Conservation (phyloP, 2,329 filamentous ascomycete genomes). For the Colletotrichum lindemuthianum region DNA sequence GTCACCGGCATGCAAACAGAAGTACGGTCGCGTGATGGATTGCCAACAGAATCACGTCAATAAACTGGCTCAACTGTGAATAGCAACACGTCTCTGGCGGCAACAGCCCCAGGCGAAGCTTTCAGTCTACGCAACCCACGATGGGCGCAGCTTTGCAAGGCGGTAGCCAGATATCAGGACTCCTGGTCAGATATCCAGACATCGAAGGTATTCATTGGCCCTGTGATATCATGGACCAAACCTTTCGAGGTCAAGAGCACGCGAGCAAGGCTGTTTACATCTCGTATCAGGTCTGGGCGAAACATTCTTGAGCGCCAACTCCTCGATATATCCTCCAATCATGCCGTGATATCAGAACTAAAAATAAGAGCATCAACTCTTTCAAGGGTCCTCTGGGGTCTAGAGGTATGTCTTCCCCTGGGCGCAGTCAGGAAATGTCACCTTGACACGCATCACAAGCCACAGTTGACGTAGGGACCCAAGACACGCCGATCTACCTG, state of each 20-base stretch:
- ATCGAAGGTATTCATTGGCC: slow-evolving; percentile 6
- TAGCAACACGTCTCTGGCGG: slow-evolving; percentile 5
- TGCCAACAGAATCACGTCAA: not conserved
- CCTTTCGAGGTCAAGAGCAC: slow-evolving; percentile 10
- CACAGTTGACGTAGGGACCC: slow-evolving; percentile 31
- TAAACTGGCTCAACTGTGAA: not conserved
- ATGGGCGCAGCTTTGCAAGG: slow-evolving; percentile 15
- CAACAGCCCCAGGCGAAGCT: not conserved
- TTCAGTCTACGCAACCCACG: not conserved
- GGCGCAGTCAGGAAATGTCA: slow-evolving; percentile 20
- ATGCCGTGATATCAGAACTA: slow-evolving; percentile 15
- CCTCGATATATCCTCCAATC: slow-evolving; percentile 22
- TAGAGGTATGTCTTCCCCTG: not conserved
- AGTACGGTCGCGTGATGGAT: slow-evolving; percentile 15
- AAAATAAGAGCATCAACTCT: slow-evolving; percentile 19
- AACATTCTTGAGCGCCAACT: not conserved
- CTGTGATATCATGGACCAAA: not conserved
- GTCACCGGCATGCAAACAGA: slow-evolving; percentile 8
- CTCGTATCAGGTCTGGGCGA: slow-evolving; percentile 18
- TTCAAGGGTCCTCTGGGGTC: slow-evolving; percentile 1
- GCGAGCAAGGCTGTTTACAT: slow-evolving; percentile 18
- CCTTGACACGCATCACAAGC: slow-evolving; percentile 22
- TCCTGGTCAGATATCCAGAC: no score
- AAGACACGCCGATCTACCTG: slow-evolving; percentile 26
- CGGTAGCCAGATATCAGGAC: not conserved